Conservation (phyloP, 257 asterid genomes). For the Jacaranda copaia region DNA sequence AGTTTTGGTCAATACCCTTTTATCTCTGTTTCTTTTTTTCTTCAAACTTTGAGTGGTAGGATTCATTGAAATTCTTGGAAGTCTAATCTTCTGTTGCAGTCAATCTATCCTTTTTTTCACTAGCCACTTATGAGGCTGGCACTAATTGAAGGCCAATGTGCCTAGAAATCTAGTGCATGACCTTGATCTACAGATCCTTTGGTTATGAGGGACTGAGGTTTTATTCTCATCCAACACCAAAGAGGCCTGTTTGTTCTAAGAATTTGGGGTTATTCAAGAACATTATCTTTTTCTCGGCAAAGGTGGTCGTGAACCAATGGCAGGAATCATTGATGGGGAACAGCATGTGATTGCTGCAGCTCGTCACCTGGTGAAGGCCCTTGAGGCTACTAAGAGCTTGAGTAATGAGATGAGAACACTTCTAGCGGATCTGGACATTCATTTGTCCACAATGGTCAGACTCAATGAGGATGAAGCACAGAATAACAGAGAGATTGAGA, state of each 20-base stretch:
- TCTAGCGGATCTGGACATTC: slow-evolving; percentile 50
- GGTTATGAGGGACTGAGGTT: not conserved
- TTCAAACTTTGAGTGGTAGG: slow-evolving; percentile 12
- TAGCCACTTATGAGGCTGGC: not conserved
- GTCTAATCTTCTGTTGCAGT: slow-evolving; percentile 16
- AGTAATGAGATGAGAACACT: slow-evolving; percentile 40
- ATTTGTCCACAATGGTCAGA: slow-evolving; percentile 45
- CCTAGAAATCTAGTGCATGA: not conserved
- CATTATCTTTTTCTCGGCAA: not conserved
- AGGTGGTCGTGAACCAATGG: slow-evolving; percentile 24
- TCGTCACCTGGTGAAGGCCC: slow-evolving; percentile 63
- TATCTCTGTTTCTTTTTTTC: not conserved
- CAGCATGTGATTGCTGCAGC: slow-evolving; percentile 64
- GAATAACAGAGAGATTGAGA: slow-evolving; percentile 42
- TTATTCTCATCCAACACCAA: not conserved
- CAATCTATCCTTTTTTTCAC: not conserved
- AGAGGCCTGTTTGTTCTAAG: not conserved
- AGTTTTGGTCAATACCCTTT: slow-evolving; percentile 31
- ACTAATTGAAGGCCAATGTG: not conserved
- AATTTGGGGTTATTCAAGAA: slow-evolving; percentile 19
- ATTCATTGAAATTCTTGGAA: not conserved
- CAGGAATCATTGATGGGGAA: slow-evolving; percentile 41
- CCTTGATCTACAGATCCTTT: not conserved
- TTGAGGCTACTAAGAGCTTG: slow-evolving; percentile 46
- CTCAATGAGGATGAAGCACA: slow-evolving; percentile 39